Evolutionary conservation across 2,329 filamentous ascomycete genomes (phyloP), one percentile per base, ranked within the genome.

Genomic region (Aspergillus uvarum): DNA sequence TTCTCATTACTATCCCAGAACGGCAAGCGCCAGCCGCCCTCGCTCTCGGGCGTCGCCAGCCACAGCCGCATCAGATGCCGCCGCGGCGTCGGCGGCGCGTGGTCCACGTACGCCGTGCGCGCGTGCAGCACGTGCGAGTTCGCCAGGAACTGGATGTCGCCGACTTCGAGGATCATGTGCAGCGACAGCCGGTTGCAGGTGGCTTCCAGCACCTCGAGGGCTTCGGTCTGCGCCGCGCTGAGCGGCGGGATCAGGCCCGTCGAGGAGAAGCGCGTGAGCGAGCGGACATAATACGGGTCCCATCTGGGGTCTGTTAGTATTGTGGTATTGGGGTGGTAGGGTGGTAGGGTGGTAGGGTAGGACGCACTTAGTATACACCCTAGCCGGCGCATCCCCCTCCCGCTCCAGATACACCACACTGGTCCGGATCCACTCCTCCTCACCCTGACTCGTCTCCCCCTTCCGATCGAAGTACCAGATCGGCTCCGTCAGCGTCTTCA

Each of bases 381-480:
- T 16, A 12, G 32, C 81, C 32, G 10, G 81, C 35, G 83, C 83
- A 67, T 87, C 82, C 5, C 84, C 83, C 6, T 83, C 85, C 5
- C 84, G 85, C 79, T 96, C 91, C 4, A 92, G 79, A 74, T 92
- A 96, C 67, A 95, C 85, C 19, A 96, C 85, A 12, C 85, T 83
- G 32, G 88, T 86, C 48, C 83, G 82, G 68, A 91, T 90, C 77
- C 87, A 96, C 59, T 87, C 87, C 57, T 93, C 85, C 75, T 96
- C 83, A 12, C 90, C 91, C 14, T 81, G 78, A 22, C 87, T 90
- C 1, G 85, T 86, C 80, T 96, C 92, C 11, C 92, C 92, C 80
- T 96, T 96, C 57, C 92, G 88, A 76, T 96, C 92, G 74, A 96
- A 94, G 79, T 96, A 95, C 92, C 92, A 96, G 64, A 92, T 86